These are phyloP conservation scores for Dactylellina haptotyla DNA, from an alignment of 2,329 filamentous ascomycete genomes.

Conservation along the genomic window DNA sequence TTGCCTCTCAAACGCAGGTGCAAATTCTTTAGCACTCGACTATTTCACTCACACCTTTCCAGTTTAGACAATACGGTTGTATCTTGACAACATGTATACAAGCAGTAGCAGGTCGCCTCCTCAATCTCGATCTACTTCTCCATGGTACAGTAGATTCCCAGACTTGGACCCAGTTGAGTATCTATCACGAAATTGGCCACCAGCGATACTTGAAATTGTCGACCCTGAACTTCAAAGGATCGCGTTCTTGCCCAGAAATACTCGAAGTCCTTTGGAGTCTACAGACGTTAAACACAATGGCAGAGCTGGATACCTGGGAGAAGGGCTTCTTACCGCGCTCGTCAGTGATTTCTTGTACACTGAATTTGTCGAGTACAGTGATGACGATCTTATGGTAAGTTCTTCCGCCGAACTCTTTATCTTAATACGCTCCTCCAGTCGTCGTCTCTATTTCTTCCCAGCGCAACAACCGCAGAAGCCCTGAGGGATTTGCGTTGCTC, in stretches of 20 bases:
- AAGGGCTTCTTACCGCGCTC: slow-evolving; percentile 33
- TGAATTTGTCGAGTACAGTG: slow-evolving; percentile 34
- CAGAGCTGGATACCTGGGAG: slow-evolving; percentile 31
- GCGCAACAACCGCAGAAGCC: too few relatives aligned
- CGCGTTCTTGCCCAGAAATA: slow-evolving; percentile 18
- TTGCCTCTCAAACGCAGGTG: neutral
- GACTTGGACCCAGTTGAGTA: slow-evolving; percentile 18
- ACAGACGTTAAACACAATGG: slow-evolving; percentile 21
- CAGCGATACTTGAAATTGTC: slow-evolving; percentile 27
- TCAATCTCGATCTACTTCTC: slow-evolving; percentile 36
- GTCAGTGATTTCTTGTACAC: slow-evolving; percentile 42
- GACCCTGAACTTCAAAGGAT: slow-evolving; percentile 28
- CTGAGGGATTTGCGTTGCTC: neutral
- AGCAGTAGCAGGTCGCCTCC: slow-evolving; percentile 34
- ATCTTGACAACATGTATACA: slow-evolving; percentile 22
- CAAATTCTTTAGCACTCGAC: slow-evolving; percentile 3
- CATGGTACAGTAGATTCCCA: slow-evolving; percentile 40
- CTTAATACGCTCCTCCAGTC: neutral
- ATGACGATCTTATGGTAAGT: slow-evolving; percentile 25
- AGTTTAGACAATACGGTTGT: neutral
- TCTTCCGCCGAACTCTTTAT: neutral
- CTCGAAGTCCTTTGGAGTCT: slow-evolving; percentile 14
- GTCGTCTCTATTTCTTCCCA: neutral
- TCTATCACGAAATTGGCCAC: slow-evolving; percentile 34
- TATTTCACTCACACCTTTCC: neutral